Conservation (phyloP, 176 grass and related monocot genomes). For the Tillandsia leiboldiana region DNA sequence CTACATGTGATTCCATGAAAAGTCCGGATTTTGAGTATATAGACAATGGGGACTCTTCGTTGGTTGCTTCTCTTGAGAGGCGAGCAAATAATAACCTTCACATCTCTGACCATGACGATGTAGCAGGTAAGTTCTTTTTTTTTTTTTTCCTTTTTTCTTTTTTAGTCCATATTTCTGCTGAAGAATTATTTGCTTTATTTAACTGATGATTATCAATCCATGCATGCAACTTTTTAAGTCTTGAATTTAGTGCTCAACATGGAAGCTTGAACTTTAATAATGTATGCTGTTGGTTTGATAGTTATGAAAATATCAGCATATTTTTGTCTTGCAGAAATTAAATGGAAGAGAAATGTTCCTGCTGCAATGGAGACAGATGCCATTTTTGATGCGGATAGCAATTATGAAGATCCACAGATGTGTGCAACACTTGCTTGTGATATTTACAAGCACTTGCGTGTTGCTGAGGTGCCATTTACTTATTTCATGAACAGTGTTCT, state of each 20-base stretch:
- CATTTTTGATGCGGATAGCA: slow-evolving; percentile 52
- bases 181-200: too few species aligned
- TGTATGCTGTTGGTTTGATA: background rate
- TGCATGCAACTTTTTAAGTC: too few species aligned
- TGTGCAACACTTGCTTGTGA: slow-evolving; percentile 89
- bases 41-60: slow-evolving; percentile 58
- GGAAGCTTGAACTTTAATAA: too few species aligned
- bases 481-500: background rate
- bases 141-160: too few species aligned
- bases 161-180: too few species aligned
- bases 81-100: slow-evolving; percentile 62
- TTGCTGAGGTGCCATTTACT: slow-evolving; percentile 58
- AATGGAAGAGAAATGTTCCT: slow-evolving; percentile 40
- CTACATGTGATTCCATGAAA: slow-evolving; percentile 90
- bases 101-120: slow-evolving; percentile 51
- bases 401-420: slow-evolving; percentile 63
- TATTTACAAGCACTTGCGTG: slow-evolving; percentile 79
- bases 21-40: slow-evolving; percentile 94
- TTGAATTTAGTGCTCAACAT: too few species aligned
- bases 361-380: slow-evolving; percentile 50
- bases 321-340: slow-evolving; percentile 32
- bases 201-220: too few species aligned
- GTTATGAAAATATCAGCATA: background rate
- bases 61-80: slow-evolving; percentile 58
- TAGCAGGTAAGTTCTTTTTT: slow-evolving; percentile 42